Evolutionary conservation across 345 rosid species (phyloP), one percentile per base, ranked within the genome.

Genomic region (Erodium maritimum): DNA sequence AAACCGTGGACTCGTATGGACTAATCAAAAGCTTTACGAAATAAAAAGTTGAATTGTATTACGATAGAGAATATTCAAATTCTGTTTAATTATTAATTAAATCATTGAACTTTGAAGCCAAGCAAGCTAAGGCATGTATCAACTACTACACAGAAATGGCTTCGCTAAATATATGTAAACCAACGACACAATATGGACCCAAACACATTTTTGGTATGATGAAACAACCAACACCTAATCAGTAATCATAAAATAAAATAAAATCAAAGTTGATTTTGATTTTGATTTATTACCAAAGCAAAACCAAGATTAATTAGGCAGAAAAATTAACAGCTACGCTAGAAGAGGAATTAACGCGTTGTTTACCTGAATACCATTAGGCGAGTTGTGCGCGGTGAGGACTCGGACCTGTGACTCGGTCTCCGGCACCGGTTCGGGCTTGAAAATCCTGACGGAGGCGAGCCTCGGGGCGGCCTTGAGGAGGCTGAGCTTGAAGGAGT

Each of bases 311-410:
- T 20, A 20, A 19, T 19, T 19, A 20, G 11, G 21, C 9, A 20
- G 17, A 19, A 25, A 21, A 14, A 33, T 17, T n/a, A n/a, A n/a
- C n/a, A n/a, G n/a, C n/a, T n/a, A n/a, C n/a, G n/a, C n/a, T n/a
- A n/a, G n/a, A n/a, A n/a, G n/a, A n/a, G n/a, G n/a, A n/a, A n/a
- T n/a, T n/a, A n/a, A n/a, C n/a, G n/a, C n/a, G n/a, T n/a, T n/a
- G n/a, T n/a, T n/a, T 48, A 89, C 99, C 97, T 89, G 95, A 58
- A 93, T 93, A 53, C 99, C 99, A 52, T 83, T 87, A 0, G 99
- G 96, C 3, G 96, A 89, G 67, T 82, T 65, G 59, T 75, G 62
- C 23, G 86, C 81, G 51, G 94, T 85, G 63, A 93, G 94, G 21
- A 93, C 97, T 13, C 90, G 85, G 61, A 67, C 22, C 70, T 82